Percentiles rank a stretch among this genome's conserved stretches.
These are phyloP conservation scores for Simplicillium aogashimaense DNA, from an alignment of 2,329 filamentous ascomycete genomes.

Conservation along the genomic window DNA sequence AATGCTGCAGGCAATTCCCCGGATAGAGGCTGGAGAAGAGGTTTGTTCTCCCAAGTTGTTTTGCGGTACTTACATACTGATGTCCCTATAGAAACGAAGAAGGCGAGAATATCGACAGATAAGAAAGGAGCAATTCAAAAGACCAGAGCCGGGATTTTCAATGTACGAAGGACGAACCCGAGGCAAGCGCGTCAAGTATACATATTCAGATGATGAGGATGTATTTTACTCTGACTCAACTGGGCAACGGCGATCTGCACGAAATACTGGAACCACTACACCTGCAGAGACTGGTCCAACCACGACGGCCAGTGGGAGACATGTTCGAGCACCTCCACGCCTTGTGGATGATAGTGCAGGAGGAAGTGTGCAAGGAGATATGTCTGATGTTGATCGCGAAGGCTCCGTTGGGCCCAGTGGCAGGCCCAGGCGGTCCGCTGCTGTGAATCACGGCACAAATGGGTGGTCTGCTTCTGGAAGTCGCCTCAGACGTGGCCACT, in stretches of 20 bases:
- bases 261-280: conserved; percentile 65
- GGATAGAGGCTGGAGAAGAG: conserved; percentile 90
- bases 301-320: conserved; percentile 78
- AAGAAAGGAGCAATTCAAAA: conserved; percentile 77
- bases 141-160: conserved; percentile 82
- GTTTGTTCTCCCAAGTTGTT: conserved; percentile 34
- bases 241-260: conserved; percentile 53
- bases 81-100: conserved; percentile 64
- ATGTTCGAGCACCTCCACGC: conserved; percentile 61
- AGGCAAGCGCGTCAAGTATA: conserved; percentile 94
- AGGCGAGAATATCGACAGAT: conserved; percentile 83
- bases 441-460: conserved; percentile 37
- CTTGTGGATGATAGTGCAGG: conserved; percentile 44
- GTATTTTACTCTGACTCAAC: conserved; percentile 58
- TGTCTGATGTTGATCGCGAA: conserved; percentile 27
- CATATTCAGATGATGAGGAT: conserved; percentile 82
- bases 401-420: conserved; percentile 32
- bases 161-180: conserved; percentile 93
- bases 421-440: conserved; percentile 40
- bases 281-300: conserved; percentile 56
- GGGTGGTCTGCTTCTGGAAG: conserved; percentile 26
- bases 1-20: conserved; percentile 70
- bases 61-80: conserved; percentile 7
- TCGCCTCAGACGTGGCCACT: conserved; percentile 29
- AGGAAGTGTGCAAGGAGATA: conserved; percentile 35